Conservation (phyloP, 2,329 filamentous ascomycete genomes). For the Taxawa tesnikishii region DNA sequence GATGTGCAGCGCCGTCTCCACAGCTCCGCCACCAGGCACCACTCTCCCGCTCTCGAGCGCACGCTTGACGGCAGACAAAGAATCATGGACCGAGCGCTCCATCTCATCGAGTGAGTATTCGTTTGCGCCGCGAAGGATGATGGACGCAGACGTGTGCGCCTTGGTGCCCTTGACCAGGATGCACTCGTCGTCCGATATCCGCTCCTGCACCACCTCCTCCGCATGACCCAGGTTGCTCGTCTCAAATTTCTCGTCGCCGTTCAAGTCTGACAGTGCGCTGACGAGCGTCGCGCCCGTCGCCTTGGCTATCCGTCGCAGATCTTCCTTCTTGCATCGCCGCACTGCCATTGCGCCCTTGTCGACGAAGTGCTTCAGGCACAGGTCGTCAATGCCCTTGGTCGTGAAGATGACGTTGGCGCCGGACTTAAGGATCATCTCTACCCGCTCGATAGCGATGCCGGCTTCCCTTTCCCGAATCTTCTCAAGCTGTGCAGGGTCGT, state of each 20-base stretch:
- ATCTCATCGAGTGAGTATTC: conserved; percentile 97
- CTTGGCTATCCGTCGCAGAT: conserved; percentile 87
- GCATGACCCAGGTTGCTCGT: conserved; percentile 77
- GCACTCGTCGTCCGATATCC: conserved; percentile 97
- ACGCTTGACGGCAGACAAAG: conserved; percentile 90
- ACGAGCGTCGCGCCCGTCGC: conserved; percentile 89
- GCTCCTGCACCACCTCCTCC: conserved; percentile 94
- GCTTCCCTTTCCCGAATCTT: conserved; percentile 90
- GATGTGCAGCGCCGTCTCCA: conserved; percentile 97
- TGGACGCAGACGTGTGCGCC: conserved; percentile 76
- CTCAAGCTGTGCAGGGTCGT: conserved; percentile 93
- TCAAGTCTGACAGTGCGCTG: conserved; percentile 87
- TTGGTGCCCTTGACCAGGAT: conserved; percentile 96
- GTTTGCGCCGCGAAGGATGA: conserved; percentile 90
- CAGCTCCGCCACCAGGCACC: conserved; percentile 88
- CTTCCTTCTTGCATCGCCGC: conserved; percentile 95
- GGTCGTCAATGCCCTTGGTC: conserved; percentile 95
- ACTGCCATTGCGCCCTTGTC: conserved; percentile 95
- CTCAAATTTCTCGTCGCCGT: conserved; percentile 95
- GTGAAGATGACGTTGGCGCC: conserved; percentile 94
- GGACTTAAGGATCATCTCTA: conserved; percentile 95
- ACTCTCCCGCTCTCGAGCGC: conserved; percentile 94
- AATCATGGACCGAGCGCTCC: conserved; percentile 97
- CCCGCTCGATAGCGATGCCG: conserved; percentile 82
- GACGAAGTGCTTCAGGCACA: conserved; percentile 87